A percentile compares a stretch with the other conserved stretches of the same genome.
phyloP scores from a whole-genome alignment of 2,329 filamentous ascomycete genomes.

The Aspergillus sp. region DNA sequence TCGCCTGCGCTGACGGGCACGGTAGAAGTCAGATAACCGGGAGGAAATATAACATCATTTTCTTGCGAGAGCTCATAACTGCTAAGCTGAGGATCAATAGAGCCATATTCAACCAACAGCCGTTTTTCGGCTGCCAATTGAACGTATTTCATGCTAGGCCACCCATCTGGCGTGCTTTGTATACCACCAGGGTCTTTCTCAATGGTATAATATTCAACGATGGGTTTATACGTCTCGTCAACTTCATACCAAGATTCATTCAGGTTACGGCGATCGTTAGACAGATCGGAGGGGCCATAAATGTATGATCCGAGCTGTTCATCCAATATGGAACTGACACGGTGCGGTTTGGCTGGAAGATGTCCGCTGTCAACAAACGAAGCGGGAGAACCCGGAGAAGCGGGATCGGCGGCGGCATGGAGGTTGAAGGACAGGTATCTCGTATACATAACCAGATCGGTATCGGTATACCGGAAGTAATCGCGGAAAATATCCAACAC shows the following conservation, averaged over 20 bases:
- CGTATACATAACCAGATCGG: slow-evolving; percentile 55
- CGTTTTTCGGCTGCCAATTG: slow-evolving; percentile 56
- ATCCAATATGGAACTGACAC: slow-evolving; percentile 51
- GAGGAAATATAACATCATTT: slow-evolving; percentile 51
- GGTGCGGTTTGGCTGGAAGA: slow-evolving; percentile 46
- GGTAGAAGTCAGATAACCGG: slow-evolving; percentile 43
- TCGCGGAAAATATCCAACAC: slow-evolving; percentile 53
- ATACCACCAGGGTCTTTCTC: slow-evolving; percentile 34
- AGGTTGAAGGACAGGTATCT: slow-evolving; percentile 59
- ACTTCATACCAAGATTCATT: slow-evolving; percentile 59
- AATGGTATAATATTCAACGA: slow-evolving; percentile 53
- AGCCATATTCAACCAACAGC: slow-evolving; percentile 57
- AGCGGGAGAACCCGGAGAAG: slow-evolving; percentile 44
- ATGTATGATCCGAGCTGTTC: slow-evolving; percentile 50
- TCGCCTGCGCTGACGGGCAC: slow-evolving; percentile 34
- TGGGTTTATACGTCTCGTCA: slow-evolving; percentile 43
- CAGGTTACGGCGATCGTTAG: slow-evolving; percentile 54
- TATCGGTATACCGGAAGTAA: slow-evolving; percentile 55
- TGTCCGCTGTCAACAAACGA: slow-evolving; percentile 39
- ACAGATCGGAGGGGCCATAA: slow-evolving; percentile 55
- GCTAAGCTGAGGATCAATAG: slow-evolving; percentile 57
- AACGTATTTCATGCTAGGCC: slow-evolving; percentile 62
- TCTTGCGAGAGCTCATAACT: slow-evolving; percentile 58
- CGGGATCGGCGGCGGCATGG: slow-evolving; percentile 53
- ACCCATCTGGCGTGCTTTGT: slow-evolving; percentile 58